Conservation (phyloP, 169 alveolate genomes). For the Babesia microti region DNA sequence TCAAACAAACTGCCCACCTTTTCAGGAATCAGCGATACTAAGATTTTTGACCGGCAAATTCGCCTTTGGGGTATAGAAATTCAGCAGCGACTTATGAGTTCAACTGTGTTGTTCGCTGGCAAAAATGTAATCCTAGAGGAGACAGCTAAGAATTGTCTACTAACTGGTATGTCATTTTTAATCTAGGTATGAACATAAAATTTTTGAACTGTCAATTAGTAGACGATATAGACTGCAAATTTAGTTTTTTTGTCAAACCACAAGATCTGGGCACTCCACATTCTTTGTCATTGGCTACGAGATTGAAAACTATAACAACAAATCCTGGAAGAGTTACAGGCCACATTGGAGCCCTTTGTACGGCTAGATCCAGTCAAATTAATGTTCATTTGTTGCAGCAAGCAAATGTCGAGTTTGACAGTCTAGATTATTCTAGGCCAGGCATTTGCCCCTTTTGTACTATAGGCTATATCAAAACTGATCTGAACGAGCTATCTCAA, state of each 20-base stretch:
- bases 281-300: constrained; percentile 11
- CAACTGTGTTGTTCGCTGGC: constrained; percentile 41
- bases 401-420: background rate
- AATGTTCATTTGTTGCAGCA: constrained; percentile 13
- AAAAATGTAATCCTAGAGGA: constrained; percentile 54
- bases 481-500: constrained; percentile 5
- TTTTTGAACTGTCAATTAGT: constrained; percentile 14
- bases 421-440: background rate
- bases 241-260: constrained; percentile 13
- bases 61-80: constrained; percentile 66
- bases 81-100: constrained; percentile 43
- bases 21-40: constrained; percentile 15
- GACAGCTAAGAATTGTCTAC: constrained; percentile 41
- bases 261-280: constrained; percentile 30
- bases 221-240: constrained; percentile 13
- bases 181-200: constrained; percentile 27
- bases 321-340: constrained; percentile 4
- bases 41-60: constrained; percentile 56
- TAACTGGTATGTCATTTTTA: constrained; percentile 9
- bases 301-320: constrained; percentile 13
- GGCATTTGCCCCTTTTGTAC: background rate
- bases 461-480: constrained; percentile 1
- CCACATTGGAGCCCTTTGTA: constrained; percentile 21
- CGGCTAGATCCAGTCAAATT: constrained; percentile 6
- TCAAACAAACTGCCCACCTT: background rate